Evolutionary conservation across 495 filamentous ascomycete species (phyloP).

Genomic region (Tuber magnatum): DNA sequence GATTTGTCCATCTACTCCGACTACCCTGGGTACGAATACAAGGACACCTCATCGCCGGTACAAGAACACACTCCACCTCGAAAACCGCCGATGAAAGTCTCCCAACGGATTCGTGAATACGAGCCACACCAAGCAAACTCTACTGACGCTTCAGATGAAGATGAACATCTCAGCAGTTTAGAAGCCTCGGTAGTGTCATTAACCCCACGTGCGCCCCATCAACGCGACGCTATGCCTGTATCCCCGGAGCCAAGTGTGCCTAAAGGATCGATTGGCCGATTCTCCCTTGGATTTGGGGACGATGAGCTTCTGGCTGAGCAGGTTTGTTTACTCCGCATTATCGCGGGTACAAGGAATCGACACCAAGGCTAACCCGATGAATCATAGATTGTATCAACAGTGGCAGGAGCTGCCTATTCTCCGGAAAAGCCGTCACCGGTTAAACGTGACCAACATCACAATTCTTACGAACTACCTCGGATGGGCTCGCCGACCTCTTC

Average conservation of each 20-base stretch:
- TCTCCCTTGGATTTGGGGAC: conserved; percentile 24
- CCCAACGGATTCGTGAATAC: conserved; percentile 24
- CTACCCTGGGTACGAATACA: conserved; percentile 10
- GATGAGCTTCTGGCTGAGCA: conserved; percentile 37
- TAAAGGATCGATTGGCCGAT: conserved; percentile 5
- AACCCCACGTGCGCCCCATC: conserved; percentile 9
- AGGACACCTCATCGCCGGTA: conserved; percentile 5
- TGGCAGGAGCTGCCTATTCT: conserved; percentile 28
- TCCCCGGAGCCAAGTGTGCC: conserved; percentile 7
- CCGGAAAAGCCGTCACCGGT: conserved; percentile 36
- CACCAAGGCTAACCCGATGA: conserved; percentile 6
- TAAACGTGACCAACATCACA: conserved; percentile 14
- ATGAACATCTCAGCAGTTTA: conserved; percentile 15
- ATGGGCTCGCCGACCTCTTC: not conserved
- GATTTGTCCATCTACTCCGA: not conserved
- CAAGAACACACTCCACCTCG: conserved; percentile 7
- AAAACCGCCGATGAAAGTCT: conserved; percentile 19
- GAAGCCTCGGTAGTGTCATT: conserved; percentile 18
- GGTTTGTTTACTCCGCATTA: conserved; percentile 16
- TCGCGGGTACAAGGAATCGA: conserved; percentile 1
- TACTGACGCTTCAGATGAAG: conserved; percentile 21
- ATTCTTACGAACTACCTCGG: conserved; percentile 15
- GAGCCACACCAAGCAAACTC: conserved; percentile 15
- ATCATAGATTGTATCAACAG: conserved; percentile 34
- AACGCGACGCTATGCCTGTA: conserved; percentile 13